Evolutionary conservation across 176 grass and related monocot genomes (phyloP), one percentile per base, ranked within the genome.

Genomic region (Bonia amplexicaulis): DNA sequence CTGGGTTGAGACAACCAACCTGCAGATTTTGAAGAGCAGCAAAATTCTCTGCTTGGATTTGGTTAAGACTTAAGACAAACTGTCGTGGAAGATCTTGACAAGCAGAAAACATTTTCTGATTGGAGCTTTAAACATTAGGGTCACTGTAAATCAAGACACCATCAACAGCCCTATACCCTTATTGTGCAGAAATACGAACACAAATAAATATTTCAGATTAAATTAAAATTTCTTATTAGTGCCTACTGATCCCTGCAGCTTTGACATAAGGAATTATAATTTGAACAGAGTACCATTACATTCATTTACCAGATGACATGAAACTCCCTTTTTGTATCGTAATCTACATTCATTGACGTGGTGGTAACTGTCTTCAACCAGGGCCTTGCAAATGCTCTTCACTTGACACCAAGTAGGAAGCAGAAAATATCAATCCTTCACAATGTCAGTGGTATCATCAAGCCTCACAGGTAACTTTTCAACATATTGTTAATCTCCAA

Each of bases 361-460:
- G 40, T 73, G 44, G 1, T 40, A 44, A 71, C 26, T 6, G 12
- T 39, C 66, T 59, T 9, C 16, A 83, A 87, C 29, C 68, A 90
- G 89, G 84, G 80, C 49, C 19, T 90, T 26, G 67, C 68, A 53
- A 87, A 74, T 17, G 48, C 80, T 61, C 58, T 87, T 20, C 89
- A 80, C 74, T 14, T 90, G 19, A 82, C 29, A 52, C 31, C 74
- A 52, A 87, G 67, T 23, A 90, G 61, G 45, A 90, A 92, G 58
- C 84, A 74, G 68, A 84, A 81, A 62, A 68, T 94, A 48, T 69
- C 85, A 1, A 81, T 94, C 52, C 93, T 94, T 63, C 90, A 92
- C 31, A 87, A 94, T 19, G 82, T 92, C 42, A 94, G 82, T 9
- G 93, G 93, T n/a, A 86, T 94, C 83, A 84, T 94, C 82, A 94